These are phyloP conservation scores for Halophytophthora polymorphica DNA, from an alignment of 352 stramenopile genomes.

Conservation along the genomic window DNA sequence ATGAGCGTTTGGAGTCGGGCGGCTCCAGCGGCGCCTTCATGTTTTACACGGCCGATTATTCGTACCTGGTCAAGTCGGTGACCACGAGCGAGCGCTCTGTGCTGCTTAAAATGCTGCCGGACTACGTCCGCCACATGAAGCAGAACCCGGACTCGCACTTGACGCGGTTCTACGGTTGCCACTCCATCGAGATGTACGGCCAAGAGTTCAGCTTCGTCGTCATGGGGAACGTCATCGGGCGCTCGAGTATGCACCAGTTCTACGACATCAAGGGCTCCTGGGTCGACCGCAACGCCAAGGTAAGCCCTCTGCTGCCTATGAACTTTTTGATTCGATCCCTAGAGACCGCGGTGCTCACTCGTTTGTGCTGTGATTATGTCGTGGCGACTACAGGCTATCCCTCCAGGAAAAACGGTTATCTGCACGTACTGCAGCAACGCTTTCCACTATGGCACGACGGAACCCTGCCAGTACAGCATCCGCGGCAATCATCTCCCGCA, in stretches of 20 bases:
- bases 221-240: conserved; percentile 88
- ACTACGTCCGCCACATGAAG: conserved; percentile 83
- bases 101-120: conserved; percentile 78
- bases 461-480: conserved; percentile 75
- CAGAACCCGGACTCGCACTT: conserved; percentile 74
- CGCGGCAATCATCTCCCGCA: conserved; percentile 75
- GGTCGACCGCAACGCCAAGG: conserved; percentile 81
- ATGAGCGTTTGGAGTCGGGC: conserved; percentile 79
- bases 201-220: conserved; percentile 88
- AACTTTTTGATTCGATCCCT: too few species aligned
- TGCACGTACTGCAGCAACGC: conserved; percentile 84
- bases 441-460: conserved; percentile 70
- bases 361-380: too few species aligned
- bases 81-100: conserved; percentile 74
- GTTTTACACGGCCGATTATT: conserved; percentile 88
- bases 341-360: too few species aligned
- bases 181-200: conserved; percentile 89
- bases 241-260: conserved; percentile 83
- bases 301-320: conserved; percentile 13
- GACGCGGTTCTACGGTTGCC: conserved; percentile 88
- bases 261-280: conserved; percentile 92
- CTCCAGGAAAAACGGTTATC: conserved; percentile 77
- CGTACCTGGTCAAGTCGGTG: conserved; percentile 88
- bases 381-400: conserved; percentile 58
- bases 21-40: conserved; percentile 89